phyloP scores from a whole-genome alignment of 1,284 basidiomycete species.

The Sanguinoderma infundibulare region DNA sequence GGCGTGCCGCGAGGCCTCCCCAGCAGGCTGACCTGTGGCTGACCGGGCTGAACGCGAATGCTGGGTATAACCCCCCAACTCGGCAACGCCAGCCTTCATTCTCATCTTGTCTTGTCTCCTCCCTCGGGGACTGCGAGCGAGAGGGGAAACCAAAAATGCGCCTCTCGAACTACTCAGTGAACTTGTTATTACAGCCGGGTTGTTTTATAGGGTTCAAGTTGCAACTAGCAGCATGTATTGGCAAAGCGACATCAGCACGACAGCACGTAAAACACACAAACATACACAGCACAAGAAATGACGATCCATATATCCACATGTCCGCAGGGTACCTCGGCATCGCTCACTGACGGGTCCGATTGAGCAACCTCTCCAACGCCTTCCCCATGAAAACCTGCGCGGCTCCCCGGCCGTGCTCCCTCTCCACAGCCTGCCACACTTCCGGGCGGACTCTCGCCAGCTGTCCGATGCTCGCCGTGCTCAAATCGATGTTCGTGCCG shows the following conservation, averaged over 20 bases:
- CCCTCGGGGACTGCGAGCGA: too few relatives aligned
- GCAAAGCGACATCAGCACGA: not conserved
- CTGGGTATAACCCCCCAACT: too few relatives aligned
- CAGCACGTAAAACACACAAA: not conserved
- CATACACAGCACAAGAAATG: not conserved
- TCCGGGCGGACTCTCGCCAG: not conserved
- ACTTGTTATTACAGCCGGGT: too few relatives aligned
- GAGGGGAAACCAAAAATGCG: too few relatives aligned
- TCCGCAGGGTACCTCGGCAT: not conserved
- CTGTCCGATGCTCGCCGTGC: not conserved
- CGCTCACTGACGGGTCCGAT: not conserved
- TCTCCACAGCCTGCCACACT: constrained; percentile 11
- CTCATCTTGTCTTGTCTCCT: too few relatives aligned
- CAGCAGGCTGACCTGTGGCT: too few relatives aligned
- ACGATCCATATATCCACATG: not conserved
- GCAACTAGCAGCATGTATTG: not conserved
- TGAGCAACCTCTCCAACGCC: constrained; percentile 11
- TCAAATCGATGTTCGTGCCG: too few relatives aligned
- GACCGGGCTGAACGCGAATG: too few relatives aligned
- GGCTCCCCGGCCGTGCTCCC: constrained; percentile 4
- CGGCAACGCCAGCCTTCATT: too few relatives aligned
- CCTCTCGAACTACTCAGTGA: too few relatives aligned
- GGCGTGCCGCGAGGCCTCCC: too few relatives aligned
- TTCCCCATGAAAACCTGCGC: constrained; percentile 12
- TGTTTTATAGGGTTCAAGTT: too few relatives aligned